phyloP scores from a whole-genome alignment of 2,329 filamentous ascomycete genomes.

The Cladosporium cucumerinum region DNA sequence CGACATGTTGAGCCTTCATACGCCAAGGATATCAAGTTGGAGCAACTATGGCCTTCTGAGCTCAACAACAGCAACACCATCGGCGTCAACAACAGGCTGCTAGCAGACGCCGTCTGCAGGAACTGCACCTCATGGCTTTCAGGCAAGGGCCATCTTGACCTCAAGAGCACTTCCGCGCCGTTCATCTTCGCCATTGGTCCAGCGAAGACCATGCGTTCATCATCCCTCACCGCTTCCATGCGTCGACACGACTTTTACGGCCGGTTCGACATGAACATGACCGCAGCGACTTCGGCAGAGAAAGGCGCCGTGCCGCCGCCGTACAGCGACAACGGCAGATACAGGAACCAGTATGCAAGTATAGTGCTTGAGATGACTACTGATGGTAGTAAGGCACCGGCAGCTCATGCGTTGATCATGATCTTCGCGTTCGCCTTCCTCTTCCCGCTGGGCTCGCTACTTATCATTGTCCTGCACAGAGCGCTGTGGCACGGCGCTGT shows the following conservation, averaged over 20 bases:
- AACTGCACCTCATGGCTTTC: conserved; percentile 34
- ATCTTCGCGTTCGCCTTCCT: conserved; percentile 34
- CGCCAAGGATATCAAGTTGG: conserved; percentile 27
- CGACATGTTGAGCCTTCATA: conserved; percentile 37
- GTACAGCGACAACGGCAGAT: conserved; percentile 13
- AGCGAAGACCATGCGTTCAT: conserved; percentile 25
- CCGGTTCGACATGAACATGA: conserved; percentile 40
- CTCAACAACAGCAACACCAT: conserved; percentile 23
- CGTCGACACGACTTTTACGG: conserved; percentile 37
- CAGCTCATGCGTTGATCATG: conserved; percentile 34
- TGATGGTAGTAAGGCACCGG: conserved; percentile 26
- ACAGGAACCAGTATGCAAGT: conserved; percentile 23
- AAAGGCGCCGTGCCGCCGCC: conserved; percentile 34
- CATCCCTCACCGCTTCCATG: conserved; percentile 33
- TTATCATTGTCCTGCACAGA: conserved; percentile 38
- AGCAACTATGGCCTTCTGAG: conserved; percentile 18
- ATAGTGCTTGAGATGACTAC: conserved; percentile 21
- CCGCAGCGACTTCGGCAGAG: conserved; percentile 29
- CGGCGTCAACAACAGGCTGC: conserved; percentile 24
- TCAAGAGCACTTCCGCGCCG: conserved; percentile 27
- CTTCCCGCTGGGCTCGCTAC: conserved; percentile 34
- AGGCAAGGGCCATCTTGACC: conserved; percentile 24
- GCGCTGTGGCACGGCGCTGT: conserved; percentile 42
- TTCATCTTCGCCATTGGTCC: conserved; percentile 44
- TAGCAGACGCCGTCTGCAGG: conserved; percentile 33